A percentile compares a stretch with the other conserved stretches of the same genome.
Evolutionary conservation across 2,329 filamentous ascomycete genomes (phyloP).

Genomic region (Penicillium hordei): DNA sequence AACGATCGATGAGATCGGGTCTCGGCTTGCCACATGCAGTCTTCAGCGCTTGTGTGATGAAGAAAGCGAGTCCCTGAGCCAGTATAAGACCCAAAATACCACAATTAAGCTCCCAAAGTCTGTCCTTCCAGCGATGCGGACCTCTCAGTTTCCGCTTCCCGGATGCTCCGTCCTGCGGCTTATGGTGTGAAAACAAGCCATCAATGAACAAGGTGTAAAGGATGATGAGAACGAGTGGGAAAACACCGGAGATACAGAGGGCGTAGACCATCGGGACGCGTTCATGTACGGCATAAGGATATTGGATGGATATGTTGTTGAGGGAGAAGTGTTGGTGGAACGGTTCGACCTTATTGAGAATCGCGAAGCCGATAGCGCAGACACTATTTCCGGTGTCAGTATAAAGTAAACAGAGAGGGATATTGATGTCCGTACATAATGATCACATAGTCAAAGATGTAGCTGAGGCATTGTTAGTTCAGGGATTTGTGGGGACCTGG

Average conservation of each 20-base stretch:
- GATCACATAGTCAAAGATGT: conserved; percentile 60
- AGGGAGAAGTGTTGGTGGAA: conserved; percentile 60
- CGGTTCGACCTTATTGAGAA: conserved; percentile 55
- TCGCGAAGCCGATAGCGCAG: conserved; percentile 53
- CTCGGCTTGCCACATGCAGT: conserved; percentile 60
- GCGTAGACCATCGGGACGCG: conserved; percentile 54
- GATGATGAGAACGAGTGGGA: conserved; percentile 53
- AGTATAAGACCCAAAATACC: conserved; percentile 58
- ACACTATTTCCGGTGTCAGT: conserved; percentile 37
- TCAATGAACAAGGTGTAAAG: conserved; percentile 59
- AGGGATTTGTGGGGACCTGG: conserved; percentile 1
- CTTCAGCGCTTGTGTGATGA: conserved; percentile 59
- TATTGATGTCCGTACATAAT: conserved; percentile 49
- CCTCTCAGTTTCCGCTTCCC: conserved; percentile 43
- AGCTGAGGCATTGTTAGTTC: conserved; percentile 39
- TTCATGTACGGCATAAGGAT: conserved; percentile 58
- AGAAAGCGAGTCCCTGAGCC: conserved; percentile 55
- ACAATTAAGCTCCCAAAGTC: conserved; percentile 63
- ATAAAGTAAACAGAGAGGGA: background rate
- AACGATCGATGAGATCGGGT: conserved; percentile 59
- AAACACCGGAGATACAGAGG: conserved; percentile 50
- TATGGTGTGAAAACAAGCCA: conserved; percentile 57
- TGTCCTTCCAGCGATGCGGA: conserved; percentile 55
- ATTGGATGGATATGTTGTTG: conserved; percentile 57
- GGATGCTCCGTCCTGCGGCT: conserved; percentile 34